Base-by-base conservation (phyloP, 805 yeast species). In the Schwanniomyces occidentalis region DNA sequence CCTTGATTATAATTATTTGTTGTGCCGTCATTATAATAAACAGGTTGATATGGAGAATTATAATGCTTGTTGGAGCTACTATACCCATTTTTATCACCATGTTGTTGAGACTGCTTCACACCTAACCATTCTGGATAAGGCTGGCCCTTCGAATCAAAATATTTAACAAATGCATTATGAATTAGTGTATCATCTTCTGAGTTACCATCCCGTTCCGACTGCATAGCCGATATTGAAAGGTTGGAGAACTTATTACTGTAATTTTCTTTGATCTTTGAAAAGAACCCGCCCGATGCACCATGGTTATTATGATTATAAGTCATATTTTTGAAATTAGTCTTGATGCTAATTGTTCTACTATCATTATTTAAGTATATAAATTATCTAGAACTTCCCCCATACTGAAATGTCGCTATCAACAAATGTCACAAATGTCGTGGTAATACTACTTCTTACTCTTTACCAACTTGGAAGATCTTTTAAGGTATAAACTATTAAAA, bases 41-140 rank as follows among this genome's bases (percentile, higher is more conserved):
- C 58, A 2, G 65, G 66, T 37, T 54, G 55, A 28, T 43, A 59
- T 31, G 49, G 36, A 3, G 45, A 34, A 28, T 26, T 31, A 24
- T 34, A 44, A 30, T 39, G 36, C n/a, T 29, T 33, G 5, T 30
- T 38, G 43, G 25, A 16, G 34, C 22, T 25, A 37, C 15, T n/a
- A 18, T 27, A 14, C 24, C 30, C 25, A 21, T n/a, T 21, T 16
- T 23, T 26, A 13, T 16, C 15, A 8, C 24, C 38, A 22, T 18
- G 24, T 17, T 31, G 37, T 23, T 32, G 34, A n/a, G n/a, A 17
- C 20, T 32, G 48, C 27, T 38, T 51, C 9, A 50, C 63, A 4
- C 72, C 74, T 21, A 68, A 52, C 74, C 74, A 68, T 18, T 65
- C 72, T 16, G 74, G 74, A 35, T 60, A 68, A n/a, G 62, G 56